Conservation (phyloP, 805 yeast genomes). For the Yarrowia keelungensis region DNA sequence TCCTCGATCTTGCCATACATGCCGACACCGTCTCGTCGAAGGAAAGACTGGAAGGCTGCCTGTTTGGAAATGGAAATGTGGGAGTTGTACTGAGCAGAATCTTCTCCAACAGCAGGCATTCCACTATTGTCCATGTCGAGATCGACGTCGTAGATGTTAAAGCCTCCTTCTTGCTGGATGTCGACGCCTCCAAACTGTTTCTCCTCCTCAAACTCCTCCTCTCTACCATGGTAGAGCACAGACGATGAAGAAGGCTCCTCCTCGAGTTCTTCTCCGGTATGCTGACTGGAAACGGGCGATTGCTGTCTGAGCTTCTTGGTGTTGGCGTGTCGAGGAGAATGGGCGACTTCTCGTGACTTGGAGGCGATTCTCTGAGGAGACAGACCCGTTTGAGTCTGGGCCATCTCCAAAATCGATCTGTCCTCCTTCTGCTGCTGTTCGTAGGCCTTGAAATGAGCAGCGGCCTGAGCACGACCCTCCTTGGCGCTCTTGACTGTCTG, state of each 20-base stretch:
- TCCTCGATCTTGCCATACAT: conserved; percentile 34
- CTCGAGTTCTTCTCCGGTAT: not conserved
- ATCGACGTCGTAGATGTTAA: conserved; percentile 10
- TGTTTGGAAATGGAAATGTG: conserved; percentile 7
- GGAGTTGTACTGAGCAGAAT: conserved; percentile 16
- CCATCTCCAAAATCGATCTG: conserved; percentile 14
- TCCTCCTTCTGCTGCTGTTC: conserved; percentile 10
- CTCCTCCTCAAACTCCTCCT: not conserved
- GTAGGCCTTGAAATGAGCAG: conserved; percentile 7
- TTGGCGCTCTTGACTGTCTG: conserved; percentile 35
- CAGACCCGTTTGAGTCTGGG: not conserved
- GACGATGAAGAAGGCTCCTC: conserved; percentile 15
- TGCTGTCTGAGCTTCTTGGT: conserved; percentile 1
- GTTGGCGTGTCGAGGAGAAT: conserved; percentile 5
- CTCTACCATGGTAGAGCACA: conserved; percentile 23
- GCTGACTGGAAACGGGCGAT: not conserved
- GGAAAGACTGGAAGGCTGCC: conserved; percentile 13
- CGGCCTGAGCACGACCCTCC: conserved; percentile 29
- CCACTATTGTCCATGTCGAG: conserved; percentile 6
- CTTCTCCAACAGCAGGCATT: conserved; percentile 1
- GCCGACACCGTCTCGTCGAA: not conserved
- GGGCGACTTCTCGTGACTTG: not conserved
- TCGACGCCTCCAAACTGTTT: not conserved
- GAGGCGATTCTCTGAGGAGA: conserved; percentile 20
- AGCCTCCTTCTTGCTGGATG: conserved; percentile 19